These are phyloP conservation scores for Boletus pseudopeckii DNA, from an alignment of 768 basidiomycete genomes.

Conservation along the genomic window DNA sequence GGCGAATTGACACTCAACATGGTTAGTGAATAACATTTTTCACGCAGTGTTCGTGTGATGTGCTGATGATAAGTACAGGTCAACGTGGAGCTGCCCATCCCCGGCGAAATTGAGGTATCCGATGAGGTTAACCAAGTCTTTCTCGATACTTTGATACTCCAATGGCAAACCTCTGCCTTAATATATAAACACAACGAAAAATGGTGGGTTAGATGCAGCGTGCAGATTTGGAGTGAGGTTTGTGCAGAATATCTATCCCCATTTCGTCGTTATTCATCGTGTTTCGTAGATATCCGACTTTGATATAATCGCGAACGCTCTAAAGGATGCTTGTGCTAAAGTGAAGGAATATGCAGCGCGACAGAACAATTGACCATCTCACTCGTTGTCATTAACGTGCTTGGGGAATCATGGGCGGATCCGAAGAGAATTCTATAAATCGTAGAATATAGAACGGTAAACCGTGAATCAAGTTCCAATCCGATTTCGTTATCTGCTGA, in stretches of 20 bases:
- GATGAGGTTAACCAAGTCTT: slow-evolving; percentile 14
- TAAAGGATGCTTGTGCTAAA: slow-evolving; percentile 23
- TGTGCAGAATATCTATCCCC: neutral
- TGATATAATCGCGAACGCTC: slow-evolving; percentile 25
- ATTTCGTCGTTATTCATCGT: neutral
- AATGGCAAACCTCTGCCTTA: slow-evolving; percentile 17
- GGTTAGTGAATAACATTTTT: slow-evolving; percentile 38
- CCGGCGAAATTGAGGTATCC: slow-evolving; percentile 23
- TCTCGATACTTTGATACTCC: slow-evolving; percentile 14
- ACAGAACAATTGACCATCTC: slow-evolving; percentile 1
- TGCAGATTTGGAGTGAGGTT: slow-evolving; percentile 34
- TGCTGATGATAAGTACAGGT: slow-evolving; percentile 26
- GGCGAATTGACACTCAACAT: slow-evolving; percentile 65
- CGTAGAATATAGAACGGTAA: neutral
- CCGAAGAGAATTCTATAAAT: neutral
- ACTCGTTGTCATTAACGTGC: neutral
- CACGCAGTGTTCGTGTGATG: neutral
- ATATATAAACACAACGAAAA: slow-evolving; percentile 26
- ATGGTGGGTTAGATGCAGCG: slow-evolving; percentile 33
- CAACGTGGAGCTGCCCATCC: slow-evolving; percentile 40
- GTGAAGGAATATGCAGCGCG: slow-evolving; percentile 7
- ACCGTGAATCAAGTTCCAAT: neutral
- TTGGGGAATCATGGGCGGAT: neutral
- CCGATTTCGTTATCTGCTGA: neutral
- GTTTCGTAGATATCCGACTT: slow-evolving; percentile 31